phyloP scores from a whole-genome alignment of 2,329 filamentous ascomycete species.

The Drechslerella dactyloides region DNA sequence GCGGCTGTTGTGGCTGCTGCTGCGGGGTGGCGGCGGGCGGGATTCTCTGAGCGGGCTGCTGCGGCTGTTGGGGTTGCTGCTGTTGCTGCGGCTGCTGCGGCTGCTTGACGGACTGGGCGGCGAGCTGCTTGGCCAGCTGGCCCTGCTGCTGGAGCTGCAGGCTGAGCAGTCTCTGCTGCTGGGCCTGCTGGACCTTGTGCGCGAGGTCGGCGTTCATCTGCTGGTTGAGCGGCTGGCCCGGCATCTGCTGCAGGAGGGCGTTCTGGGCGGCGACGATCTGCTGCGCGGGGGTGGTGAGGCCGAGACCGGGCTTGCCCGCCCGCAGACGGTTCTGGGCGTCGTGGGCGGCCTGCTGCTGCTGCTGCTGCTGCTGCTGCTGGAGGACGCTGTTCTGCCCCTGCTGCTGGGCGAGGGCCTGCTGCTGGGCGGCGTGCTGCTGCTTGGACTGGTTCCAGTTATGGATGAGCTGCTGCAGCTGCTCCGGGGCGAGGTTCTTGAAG shows the following conservation, averaged over 20 bases:
- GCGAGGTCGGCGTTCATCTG: slow-evolving; percentile 21
- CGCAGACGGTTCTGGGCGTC: slow-evolving; percentile 33
- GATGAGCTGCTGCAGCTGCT: slow-evolving; percentile 37
- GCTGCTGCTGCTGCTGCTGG: slow-evolving; percentile 42
- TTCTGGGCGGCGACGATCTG: slow-evolving; percentile 36
- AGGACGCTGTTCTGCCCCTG: slow-evolving; percentile 27
- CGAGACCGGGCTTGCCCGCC: slow-evolving; percentile 1
- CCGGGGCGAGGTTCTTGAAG: slow-evolving; percentile 30
- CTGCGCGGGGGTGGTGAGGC: slow-evolving; percentile 10
- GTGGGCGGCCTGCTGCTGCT: slow-evolving; percentile 24
- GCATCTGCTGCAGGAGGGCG: slow-evolving; percentile 27
- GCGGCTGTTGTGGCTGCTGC: slow-evolving; percentile 5
- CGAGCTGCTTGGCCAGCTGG: slow-evolving; percentile 10
- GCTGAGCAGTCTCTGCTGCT: slow-evolving; percentile 21
- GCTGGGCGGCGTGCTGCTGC: background rate
- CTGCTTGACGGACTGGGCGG: slow-evolving; percentile 10
- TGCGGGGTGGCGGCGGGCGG: slow-evolving; percentile 7
- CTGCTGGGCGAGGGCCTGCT: slow-evolving; percentile 12
- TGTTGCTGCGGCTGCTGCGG: background rate
- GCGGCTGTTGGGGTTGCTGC: background rate
- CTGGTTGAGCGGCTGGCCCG: slow-evolving; percentile 5
- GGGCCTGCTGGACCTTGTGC: slow-evolving; percentile 27
- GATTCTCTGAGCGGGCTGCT: background rate
- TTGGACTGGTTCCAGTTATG: slow-evolving; percentile 25
- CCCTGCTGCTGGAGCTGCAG: slow-evolving; percentile 20